phyloP scores from a whole-genome alignment of 163 green algal species.

The Volvox carteri region DNA sequence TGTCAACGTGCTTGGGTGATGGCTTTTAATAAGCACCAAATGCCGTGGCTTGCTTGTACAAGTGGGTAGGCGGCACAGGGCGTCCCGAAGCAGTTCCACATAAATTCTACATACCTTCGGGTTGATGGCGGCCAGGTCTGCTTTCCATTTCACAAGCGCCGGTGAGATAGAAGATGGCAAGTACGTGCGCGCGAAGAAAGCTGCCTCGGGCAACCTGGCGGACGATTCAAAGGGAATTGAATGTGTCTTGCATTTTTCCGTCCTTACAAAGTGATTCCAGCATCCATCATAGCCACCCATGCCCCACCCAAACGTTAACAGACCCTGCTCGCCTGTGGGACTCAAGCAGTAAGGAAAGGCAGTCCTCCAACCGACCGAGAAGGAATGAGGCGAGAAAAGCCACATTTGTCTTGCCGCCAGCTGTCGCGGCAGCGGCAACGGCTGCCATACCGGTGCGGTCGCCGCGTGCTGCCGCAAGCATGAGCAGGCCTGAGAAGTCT shows the following conservation, averaged over 20 bases:
- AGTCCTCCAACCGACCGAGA: constrained; percentile 82
- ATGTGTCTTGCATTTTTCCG: neutral
- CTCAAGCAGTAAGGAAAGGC: constrained; percentile 89
- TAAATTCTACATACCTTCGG: constrained; percentile 74
- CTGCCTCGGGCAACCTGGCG: constrained; percentile 96
- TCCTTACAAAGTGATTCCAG: neutral
- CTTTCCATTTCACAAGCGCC: constrained; percentile 85
- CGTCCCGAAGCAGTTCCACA: no score
- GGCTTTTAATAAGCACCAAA: no score
- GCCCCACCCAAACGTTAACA: no score
- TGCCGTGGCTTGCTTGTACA: no score
- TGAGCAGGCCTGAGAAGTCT: constrained; percentile 92
- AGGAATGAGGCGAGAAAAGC: constrained; percentile 94
- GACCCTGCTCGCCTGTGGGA: constrained; percentile 48
- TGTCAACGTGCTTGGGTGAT: no score
- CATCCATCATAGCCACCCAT: no score
- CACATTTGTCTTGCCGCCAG: constrained; percentile 94
- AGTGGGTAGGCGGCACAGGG: no score
- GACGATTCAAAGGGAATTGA: no score
- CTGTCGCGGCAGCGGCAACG: constrained; percentile 68
- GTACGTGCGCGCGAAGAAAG: constrained; percentile 97
- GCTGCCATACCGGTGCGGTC: constrained; percentile 66
- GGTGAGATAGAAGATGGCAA: constrained; percentile 67
- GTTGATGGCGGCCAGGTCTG: constrained; percentile 91
- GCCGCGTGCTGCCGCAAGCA: constrained; percentile 80